A percentile compares a stretch with the other conserved stretches of the same genome.
phyloP scores from a whole-genome alignment of 495 filamentous ascomycete species.

The Xylaria intraflava region DNA sequence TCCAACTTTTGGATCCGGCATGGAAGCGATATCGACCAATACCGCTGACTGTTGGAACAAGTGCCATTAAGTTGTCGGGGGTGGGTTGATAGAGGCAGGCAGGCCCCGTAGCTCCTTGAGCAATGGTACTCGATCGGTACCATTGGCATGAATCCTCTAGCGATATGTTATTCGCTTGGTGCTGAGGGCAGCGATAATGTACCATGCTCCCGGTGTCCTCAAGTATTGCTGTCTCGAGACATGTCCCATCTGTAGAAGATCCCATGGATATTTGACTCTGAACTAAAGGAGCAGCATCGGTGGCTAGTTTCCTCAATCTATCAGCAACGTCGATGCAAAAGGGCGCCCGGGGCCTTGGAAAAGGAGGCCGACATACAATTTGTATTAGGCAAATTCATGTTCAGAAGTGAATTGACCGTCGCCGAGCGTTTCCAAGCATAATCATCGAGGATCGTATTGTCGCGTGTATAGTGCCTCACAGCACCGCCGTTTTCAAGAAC shows the following conservation, averaged over 20 bases:
- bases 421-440: constrained; percentile 11
- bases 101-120: constrained; percentile 4
- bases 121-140: background rate
- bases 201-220: background rate
- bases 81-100: constrained; percentile 10
- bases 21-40: constrained; percentile 3
- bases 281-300: constrained; percentile 7
- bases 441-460: background rate
- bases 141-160: background rate
- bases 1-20: background rate
- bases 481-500: constrained; percentile 13
- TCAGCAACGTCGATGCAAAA: background rate
- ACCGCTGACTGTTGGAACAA: background rate
- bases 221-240: constrained; percentile 13
- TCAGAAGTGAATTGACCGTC: background rate
- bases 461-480: constrained; percentile 16
- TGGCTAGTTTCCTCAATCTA: background rate
- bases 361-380: background rate
- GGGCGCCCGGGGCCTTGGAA: too few relatives aligned
- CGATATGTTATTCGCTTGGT: background rate
- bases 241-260: background rate
- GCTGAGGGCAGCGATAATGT: constrained; percentile 14
- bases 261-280: constrained; percentile 7
- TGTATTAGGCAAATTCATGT: background rate
- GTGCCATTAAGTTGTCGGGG: constrained; percentile 2